Evolutionary conservation across 2,329 filamentous ascomycete genomes (phyloP), one percentile per base, ranked within the genome.

Genomic region (Trichoderma koningii): DNA sequence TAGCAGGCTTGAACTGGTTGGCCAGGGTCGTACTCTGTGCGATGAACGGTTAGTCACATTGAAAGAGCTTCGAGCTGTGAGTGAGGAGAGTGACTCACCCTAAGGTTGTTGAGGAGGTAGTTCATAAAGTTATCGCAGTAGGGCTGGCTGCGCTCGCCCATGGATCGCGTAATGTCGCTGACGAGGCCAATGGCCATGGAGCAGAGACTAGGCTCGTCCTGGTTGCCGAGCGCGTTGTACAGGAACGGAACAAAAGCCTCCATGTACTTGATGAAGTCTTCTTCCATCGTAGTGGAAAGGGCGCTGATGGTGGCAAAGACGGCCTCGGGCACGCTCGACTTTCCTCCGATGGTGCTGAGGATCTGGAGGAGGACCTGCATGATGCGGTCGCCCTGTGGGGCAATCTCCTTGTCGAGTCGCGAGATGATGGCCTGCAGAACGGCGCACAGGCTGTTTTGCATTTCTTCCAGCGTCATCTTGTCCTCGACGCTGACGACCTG

Each of bases 51-150:
- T 50, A 66, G 64, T 21, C 6, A 51, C 28, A 10, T n/a, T 0
- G 28, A n/a, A 4, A 10, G 6, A 6, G 26, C 26, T 6, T 3
- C 15, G 26, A 15, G 3, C 0, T 5, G 47, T 26, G 14, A 28
- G 7, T 0, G 23, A 50, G 15, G 7, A 1, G 9, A 23, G 7
- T 23, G 47, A 83, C 85, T 75, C 77, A 92, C 89, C 77, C 91
- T 87, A 48, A 99, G 82, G 79, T 97, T 96, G 82, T 92, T 93
- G 68, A 99, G 86, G 66, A 99, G 83, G 76, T 95, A 91, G 83
- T 99, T 99, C 95, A 99, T 99, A 78, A 98, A 97, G 70, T 89
- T 87, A 73, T 99, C 95, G 79, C 95, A 99, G 83, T 90, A 98
- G 65, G 94, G 95, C 79, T 96, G 92, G 73, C 94, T 91, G 76